Conservation (phyloP, 2,329 filamentous ascomycete species). For the Penicillium hesseltinei region DNA sequence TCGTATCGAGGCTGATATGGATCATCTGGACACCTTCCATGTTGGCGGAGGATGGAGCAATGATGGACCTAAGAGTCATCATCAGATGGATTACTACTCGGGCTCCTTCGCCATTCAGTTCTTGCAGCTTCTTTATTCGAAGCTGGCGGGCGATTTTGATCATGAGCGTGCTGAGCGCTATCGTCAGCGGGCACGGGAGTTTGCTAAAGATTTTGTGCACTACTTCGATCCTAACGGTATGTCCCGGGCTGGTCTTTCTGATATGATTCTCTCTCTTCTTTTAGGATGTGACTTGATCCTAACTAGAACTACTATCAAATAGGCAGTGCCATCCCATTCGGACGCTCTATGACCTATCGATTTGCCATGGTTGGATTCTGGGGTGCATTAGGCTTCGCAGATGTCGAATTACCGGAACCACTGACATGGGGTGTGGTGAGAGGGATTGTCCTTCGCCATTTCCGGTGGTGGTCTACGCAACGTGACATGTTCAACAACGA, state of each 20-base stretch:
- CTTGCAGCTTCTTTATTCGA: conserved; percentile 72
- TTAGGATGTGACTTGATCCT: background rate
- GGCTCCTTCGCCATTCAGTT: conserved; percentile 81
- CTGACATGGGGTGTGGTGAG: conserved; percentile 78
- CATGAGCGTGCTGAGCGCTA: conserved; percentile 66
- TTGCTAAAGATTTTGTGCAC: conserved; percentile 69
- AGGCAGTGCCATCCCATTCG: conserved; percentile 70
- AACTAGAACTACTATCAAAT: background rate
- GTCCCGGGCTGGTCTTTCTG: background rate
- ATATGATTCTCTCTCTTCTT: background rate
- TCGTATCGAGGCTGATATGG: conserved; percentile 70
- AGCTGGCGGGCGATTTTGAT: conserved; percentile 65
- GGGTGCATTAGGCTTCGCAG: conserved; percentile 73
- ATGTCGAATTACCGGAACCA: conserved; percentile 68
- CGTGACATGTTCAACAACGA: conserved; percentile 71
- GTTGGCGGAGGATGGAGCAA: conserved; percentile 81
- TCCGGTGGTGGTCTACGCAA: conserved; percentile 78
- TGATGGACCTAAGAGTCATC: conserved; percentile 73
- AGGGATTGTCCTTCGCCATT: conserved; percentile 69
- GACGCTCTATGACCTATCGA: conserved; percentile 75
- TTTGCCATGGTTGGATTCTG: conserved; percentile 85
- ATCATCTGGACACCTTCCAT: conserved; percentile 77
- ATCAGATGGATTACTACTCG: conserved; percentile 84
- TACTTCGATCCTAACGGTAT: conserved; percentile 71
- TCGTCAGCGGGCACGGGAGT: conserved; percentile 63